Base-by-base conservation (phyloP, 2,329 filamentous ascomycete species). In the Diatrype stigma region DNA sequence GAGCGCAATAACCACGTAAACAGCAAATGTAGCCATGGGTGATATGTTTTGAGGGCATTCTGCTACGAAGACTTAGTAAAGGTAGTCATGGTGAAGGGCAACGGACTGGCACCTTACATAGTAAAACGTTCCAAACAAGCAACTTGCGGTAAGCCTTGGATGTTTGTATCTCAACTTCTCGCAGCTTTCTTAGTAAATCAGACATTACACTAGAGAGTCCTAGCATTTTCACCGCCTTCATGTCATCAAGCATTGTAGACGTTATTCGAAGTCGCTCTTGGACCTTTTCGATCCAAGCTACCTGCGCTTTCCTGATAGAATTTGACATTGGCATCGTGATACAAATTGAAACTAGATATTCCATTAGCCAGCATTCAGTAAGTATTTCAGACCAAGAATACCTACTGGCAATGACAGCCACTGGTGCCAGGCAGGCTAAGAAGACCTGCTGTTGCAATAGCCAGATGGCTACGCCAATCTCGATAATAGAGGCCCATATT, bases 211-310 rank as follows among this genome's bases (percentile, higher is more conserved):
- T 46, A 0, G 60, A 47, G 1, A 70, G 55, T 0, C 71, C 72
- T 12, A 70, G 65, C 66, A 76, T 75, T 57, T 76, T 77, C 21
- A 77, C 65, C 23, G 70, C 67, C 53, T 74, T 74, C 64, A 77
- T 74, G 2, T 72, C 68, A n/a, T 64, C 64, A 0, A 77, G 65
- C 61, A 74, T 67, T 3, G 62, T 63, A 1, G 67, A 62, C 0
- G 74, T 77, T 3, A 70, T 63, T 5, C 67, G 64, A 4, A 77
- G 67, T 5, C 74, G 70, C 37, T 68, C 63, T 57, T 77, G 69
- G 12, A 77, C 71, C 23, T 63, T 68, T 45, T 72, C 68, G 32
- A 73, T 69, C 74, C 73, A 77, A 1, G 61, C 56, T 58, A 53
- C 66, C 54, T 61, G 66, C 30, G 56, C 67, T 12, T 28, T 54